These are phyloP conservation scores for Neopestalotiopsis rosae DNA, from an alignment of 2,329 filamentous ascomycete species.

Conservation along the genomic window DNA sequence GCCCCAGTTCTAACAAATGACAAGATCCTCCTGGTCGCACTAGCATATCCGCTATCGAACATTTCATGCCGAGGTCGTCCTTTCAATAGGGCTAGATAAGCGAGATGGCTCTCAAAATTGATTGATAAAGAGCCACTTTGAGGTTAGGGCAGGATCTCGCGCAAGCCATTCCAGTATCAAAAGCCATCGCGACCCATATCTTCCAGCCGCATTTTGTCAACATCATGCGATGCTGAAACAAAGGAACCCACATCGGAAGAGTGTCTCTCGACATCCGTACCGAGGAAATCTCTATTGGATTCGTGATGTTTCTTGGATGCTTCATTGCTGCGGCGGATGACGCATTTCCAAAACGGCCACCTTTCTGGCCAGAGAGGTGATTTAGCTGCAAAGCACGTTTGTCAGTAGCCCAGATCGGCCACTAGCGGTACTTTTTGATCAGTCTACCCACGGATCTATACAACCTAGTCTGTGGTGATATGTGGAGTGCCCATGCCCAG, in stretches of 20 bases:
- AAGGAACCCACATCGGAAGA: background rate
- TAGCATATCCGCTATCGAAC: slow-evolving; percentile 1
- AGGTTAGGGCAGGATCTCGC: background rate
- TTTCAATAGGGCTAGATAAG: background rate
- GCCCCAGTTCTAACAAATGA: slow-evolving; percentile 1
- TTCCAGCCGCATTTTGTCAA: background rate
- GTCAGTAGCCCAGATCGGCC: background rate
- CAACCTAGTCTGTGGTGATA: background rate
- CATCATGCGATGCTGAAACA: background rate
- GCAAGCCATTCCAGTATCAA: background rate
- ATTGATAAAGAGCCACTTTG: background rate
- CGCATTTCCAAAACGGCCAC: background rate
- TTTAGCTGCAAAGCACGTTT: background rate
- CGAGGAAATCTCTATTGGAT: background rate
- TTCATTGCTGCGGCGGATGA: background rate
- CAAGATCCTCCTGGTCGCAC: background rate
- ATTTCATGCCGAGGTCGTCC: background rate
- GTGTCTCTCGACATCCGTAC: background rate
- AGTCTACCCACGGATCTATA: background rate
- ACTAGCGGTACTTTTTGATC: background rate
- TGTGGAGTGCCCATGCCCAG: background rate
- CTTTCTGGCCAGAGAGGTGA: background rate
- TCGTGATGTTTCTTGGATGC: background rate
- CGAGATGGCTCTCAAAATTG: background rate
- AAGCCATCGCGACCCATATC: background rate